These are phyloP conservation scores for Haberlea rhodopensis DNA, from an alignment of 257 asterid genomes.

Conservation along the genomic window DNA sequence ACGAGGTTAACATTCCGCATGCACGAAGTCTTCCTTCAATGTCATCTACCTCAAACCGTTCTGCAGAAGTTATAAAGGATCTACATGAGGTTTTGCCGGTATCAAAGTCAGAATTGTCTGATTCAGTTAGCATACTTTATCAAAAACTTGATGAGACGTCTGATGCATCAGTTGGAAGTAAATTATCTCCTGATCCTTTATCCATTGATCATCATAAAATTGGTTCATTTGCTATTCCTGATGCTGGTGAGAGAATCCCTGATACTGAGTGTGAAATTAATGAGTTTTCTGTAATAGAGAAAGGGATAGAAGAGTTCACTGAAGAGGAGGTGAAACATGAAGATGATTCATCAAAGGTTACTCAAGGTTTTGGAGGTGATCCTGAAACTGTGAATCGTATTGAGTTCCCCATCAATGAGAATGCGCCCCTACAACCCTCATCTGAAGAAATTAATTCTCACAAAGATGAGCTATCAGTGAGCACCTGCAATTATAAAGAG, in stretches of 20 bases:
- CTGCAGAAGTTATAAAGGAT: constrained; percentile 63
- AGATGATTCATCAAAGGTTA: constrained; percentile 14
- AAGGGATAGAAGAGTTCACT: constrained; percentile 31
- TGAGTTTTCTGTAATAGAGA: constrained; percentile 42
- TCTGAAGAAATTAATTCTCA: constrained; percentile 20
- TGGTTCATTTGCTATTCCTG: constrained; percentile 26
- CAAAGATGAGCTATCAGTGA: constrained; percentile 27
- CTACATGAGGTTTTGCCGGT: constrained; percentile 77
- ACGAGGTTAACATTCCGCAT: constrained; percentile 40
- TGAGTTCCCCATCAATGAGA: constrained; percentile 22
- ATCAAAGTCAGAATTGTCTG: constrained; percentile 50
- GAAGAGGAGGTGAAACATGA: constrained; percentile 31
- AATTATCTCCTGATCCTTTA: constrained; percentile 39
- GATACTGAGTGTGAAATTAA: constrained; percentile 40
- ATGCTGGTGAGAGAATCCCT: constrained; percentile 36
- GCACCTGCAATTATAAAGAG: constrained; percentile 27
- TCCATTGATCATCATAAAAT: constrained; percentile 30
- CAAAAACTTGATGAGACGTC: constrained; percentile 59
- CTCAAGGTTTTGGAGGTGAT: constrained; percentile 19
- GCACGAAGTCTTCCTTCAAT: constrained; percentile 64
- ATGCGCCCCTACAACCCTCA: neutral
- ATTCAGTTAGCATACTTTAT: constrained; percentile 62
- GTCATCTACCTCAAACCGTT: constrained; percentile 36
- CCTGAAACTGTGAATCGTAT: constrained; percentile 15
- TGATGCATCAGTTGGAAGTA: constrained; percentile 32